Evolutionary conservation across 768 basidiomycete species (phyloP).

Genomic region (Gloeostereum incarnatum): DNA sequence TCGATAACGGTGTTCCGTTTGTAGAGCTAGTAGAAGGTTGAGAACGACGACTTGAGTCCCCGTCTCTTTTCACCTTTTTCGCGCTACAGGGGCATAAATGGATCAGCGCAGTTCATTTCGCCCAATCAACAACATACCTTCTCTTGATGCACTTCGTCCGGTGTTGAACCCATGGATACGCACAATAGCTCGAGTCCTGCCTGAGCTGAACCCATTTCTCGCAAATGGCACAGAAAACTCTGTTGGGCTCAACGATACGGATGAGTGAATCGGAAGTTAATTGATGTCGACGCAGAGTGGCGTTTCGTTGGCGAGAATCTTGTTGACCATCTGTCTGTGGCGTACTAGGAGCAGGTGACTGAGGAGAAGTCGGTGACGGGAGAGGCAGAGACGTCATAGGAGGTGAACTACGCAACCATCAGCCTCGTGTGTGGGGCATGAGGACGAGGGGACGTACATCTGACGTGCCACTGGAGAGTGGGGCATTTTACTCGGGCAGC

Average conservation of each 20-base stretch:
- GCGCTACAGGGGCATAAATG: too few species aligned
- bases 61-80: too few species aligned
- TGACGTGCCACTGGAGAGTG: too few species aligned
- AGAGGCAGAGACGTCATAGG: not conserved
- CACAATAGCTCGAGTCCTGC: slow-evolving; percentile 72
- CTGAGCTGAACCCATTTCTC: slow-evolving; percentile 81
- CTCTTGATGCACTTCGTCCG: slow-evolving; percentile 57
- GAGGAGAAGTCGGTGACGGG: not conserved
- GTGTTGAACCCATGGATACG: slow-evolving; percentile 78
- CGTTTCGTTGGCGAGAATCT: slow-evolving; percentile 63
- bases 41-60: slow-evolving; percentile 3
- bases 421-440: too few species aligned
- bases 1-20: slow-evolving; percentile 31
- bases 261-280: slow-evolving; percentile 59
- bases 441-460: too few species aligned
- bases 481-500: too few species aligned
- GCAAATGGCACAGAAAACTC: slow-evolving; percentile 69
- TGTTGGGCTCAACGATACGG: slow-evolving; percentile 64
- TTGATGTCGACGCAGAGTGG: too few species aligned
- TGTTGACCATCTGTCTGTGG: slow-evolving; percentile 32
- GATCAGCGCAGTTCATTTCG: too few species aligned
- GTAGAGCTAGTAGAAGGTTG: too few species aligned
- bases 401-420: not conserved
- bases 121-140: too few species aligned
- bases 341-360: too few species aligned